Percentiles rank a stretch among this genome's conserved stretches.
Conservation (phyloP, 495 filamentous ascomycete genomes). For the Niebla homalea region DNA sequence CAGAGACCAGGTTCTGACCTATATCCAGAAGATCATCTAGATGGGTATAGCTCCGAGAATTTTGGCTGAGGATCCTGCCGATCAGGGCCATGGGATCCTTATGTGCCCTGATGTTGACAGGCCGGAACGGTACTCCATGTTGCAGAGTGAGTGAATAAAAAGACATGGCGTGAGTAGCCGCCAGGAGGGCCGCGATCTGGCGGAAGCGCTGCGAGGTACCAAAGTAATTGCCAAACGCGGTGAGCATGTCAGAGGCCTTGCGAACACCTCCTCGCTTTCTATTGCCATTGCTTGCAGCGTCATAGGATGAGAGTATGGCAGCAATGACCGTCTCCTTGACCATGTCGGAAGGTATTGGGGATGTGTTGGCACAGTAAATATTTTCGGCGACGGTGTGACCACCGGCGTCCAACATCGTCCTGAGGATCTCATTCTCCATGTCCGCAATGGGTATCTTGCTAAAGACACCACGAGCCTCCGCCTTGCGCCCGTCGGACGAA, state of each 20-base stretch:
- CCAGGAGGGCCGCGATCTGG: constrained; percentile 55
- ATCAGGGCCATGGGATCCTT: constrained; percentile 73
- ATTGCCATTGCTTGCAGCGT: constrained; percentile 85
- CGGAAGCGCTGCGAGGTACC: constrained; percentile 39
- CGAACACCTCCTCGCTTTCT: constrained; percentile 69
- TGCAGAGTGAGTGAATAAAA: constrained; percentile 81
- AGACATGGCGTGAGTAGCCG: constrained; percentile 74
- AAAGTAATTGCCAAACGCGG: constrained; percentile 55
- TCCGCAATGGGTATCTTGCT: constrained; percentile 47
- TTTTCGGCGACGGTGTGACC: constrained; percentile 54
- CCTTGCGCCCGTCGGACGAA: constrained; percentile 21
- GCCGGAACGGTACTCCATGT: constrained; percentile 83
- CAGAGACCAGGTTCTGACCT: constrained; percentile 59
- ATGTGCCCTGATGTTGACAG: constrained; percentile 78
- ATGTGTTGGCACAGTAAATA: constrained; percentile 45
- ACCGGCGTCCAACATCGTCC: constrained; percentile 52
- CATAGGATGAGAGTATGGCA: constrained; percentile 60
- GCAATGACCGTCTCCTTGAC: constrained; percentile 55
- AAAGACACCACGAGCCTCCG: constrained; percentile 48
- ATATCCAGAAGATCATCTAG: constrained; percentile 74
- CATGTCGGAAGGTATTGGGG: constrained; percentile 30
- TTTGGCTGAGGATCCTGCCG: constrained; percentile 77
- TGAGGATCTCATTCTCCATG: constrained; percentile 64
- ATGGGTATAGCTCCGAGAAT: constrained; percentile 70
- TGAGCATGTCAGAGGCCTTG: constrained; percentile 69